Base-by-base conservation (phyloP, 352 stramenopile species). In the Thraustochytrium striatum region DNA sequence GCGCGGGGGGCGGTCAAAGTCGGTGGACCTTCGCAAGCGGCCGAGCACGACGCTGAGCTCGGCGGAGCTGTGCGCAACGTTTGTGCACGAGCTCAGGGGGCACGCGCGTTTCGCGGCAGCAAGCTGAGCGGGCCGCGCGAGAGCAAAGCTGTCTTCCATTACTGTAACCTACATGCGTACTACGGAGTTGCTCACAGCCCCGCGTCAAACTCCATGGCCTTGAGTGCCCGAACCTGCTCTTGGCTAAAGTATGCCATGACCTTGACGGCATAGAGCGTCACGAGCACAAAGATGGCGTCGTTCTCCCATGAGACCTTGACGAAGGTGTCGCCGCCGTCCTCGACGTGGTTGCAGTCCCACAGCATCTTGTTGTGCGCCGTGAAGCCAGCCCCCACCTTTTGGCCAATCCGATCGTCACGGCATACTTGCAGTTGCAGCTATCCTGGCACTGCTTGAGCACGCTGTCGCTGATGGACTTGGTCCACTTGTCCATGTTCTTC, bases 361-460 rank as follows among this genome's bases (percentile, higher is more conserved):
- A 62, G 52, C 65, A 75, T 75, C 39, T 75, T 75, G 32, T 75
- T 75, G 47, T 75, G 65, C 44, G 65, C 65, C 30, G 65, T 75
- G 65, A 75, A 75, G 11, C 65, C 65, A 2, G 65, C 65, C 7
- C 65, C 65, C 7, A 75, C 65, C 2, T 75, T 75, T 43, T 75
- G 65, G 41, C 65, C 65, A 68, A 75, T 75, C 19, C 65, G 3
- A 61, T 9, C 5, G 28, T 43, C n/a, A 75, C 65, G 3, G 65
- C 44, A 30, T 75, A 75, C 47, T 75, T 75, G 65, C 65, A 75
- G 35, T 75, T 75, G 65, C 65, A 75, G 52, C 68, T 75, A 43
- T 75, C 65, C 39, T 75, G 65, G 52, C 65, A 75, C 39, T 75
- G 65, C 43, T 75, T 75, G 5, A 75, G 52, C 0, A 75, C 35